A percentile compares a stretch with the other conserved stretches of the same genome.
phyloP scores from a whole-genome alignment of 345 rosid species.

The Salix purpurea region DNA sequence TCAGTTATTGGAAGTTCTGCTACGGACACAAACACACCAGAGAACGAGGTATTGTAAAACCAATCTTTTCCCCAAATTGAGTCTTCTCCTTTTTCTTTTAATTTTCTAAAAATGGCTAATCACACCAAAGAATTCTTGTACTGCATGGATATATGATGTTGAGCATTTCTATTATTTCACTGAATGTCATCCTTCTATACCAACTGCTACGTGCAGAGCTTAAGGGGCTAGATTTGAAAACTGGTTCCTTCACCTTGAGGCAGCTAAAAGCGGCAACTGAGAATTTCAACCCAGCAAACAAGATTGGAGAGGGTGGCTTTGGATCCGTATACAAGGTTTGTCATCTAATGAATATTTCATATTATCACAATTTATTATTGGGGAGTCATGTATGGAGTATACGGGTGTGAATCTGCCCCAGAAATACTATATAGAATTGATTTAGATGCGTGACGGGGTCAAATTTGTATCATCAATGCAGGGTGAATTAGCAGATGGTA shows the following conservation, averaged over 20 bases:
- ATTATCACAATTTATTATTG: too few relatives aligned
- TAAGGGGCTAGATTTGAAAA: slow-evolving; percentile 5
- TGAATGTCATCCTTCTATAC: too few relatives aligned
- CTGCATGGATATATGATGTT: too few relatives aligned
- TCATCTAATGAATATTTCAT: background rate
- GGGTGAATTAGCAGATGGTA: background rate
- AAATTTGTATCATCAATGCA: background rate
- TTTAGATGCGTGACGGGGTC: too few relatives aligned
- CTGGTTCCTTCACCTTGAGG: slow-evolving; percentile 4
- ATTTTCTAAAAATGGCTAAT: background rate
- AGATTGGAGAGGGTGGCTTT: slow-evolving; percentile 6
- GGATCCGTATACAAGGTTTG: slow-evolving; percentile 6
- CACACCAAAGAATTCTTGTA: background rate
- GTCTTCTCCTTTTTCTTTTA: too few relatives aligned
- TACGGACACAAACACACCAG: background rate
- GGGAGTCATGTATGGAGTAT: too few relatives aligned
- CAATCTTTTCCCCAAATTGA: background rate
- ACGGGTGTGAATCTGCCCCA: background rate
- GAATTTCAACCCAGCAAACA: slow-evolving; percentile 4
- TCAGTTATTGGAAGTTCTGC: slow-evolving; percentile 21
- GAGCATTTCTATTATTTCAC: background rate
- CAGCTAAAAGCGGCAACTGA: slow-evolving; percentile 1
- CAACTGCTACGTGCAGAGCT: background rate
- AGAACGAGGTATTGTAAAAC: slow-evolving; percentile 9
- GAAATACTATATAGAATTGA: too few relatives aligned